Evolutionary conservation across 192 early-diverging fungal species (phyloP).

Genomic region (Mortierella claussenii): DNA sequence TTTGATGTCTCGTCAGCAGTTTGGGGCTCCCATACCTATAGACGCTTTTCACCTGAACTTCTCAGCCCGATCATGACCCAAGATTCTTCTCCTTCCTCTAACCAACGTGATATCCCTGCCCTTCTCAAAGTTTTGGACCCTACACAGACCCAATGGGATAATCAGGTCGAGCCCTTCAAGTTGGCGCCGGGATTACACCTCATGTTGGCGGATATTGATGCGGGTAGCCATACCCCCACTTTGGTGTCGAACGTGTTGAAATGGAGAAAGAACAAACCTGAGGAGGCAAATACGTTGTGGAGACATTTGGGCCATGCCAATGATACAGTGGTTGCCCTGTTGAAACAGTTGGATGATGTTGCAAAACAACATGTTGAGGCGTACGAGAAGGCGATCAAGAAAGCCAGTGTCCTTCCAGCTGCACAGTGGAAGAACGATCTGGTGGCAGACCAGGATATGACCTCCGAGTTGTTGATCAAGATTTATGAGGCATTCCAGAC

Average conservation of each 20-base stretch:
- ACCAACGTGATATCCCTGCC: constrained; percentile 35
- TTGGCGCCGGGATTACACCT: constrained; percentile 81
- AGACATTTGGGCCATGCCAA: constrained; percentile 68
- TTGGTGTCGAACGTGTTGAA: constrained; percentile 87
- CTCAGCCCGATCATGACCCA: constrained; percentile 65
- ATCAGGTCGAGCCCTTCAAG: constrained; percentile 65
- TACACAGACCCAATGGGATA: constrained; percentile 71
- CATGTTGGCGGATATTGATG: constrained; percentile 92
- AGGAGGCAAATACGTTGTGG: constrained; percentile 73
- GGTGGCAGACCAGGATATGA: constrained; percentile 13
- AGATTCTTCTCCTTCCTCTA: too few species aligned
- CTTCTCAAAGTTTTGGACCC: constrained; percentile 57
- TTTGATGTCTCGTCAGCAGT: constrained; percentile 96
- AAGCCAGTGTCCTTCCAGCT: constrained; percentile 16
- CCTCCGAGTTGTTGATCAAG: constrained; percentile 27
- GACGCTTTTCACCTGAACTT: constrained; percentile 80
- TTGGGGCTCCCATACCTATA: constrained; percentile 90
- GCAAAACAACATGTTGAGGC: constrained; percentile 29
- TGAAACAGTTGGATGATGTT: constrained; percentile 57
- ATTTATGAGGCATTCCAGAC: constrained; percentile 53
- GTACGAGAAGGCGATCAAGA: constrained; percentile 61
- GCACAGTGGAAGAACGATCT: constrained; percentile 13
- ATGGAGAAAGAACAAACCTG: constrained; percentile 80
- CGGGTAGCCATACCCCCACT: constrained; percentile 93
- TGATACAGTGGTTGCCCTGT: constrained; percentile 60